These are phyloP conservation scores for Termitomyces sp. DNA, from an alignment of 768 basidiomycete genomes.

Conservation along the genomic window DNA sequence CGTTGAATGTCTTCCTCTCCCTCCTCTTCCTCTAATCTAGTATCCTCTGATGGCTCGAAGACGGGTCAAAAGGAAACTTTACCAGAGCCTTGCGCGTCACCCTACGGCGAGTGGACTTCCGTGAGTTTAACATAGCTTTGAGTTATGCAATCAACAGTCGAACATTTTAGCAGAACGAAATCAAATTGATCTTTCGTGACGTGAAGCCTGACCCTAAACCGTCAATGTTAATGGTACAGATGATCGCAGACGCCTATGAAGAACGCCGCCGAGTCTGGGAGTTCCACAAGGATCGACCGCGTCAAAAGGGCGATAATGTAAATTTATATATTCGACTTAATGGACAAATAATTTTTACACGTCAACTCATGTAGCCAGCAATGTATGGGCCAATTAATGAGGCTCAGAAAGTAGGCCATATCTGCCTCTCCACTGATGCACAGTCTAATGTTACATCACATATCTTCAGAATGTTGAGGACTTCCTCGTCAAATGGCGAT, in stretches of 20 bases:
- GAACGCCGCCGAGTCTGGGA: slow-evolving; percentile 17
- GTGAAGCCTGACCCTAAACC: slow-evolving; percentile 10
- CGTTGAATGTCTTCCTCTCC: background rate
- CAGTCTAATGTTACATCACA: background rate
- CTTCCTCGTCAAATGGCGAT: slow-evolving; percentile 10
- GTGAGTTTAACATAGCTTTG: background rate
- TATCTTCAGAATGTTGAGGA: slow-evolving; percentile 14
- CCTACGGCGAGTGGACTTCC: slow-evolving; percentile 2
- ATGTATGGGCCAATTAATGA: slow-evolving; percentile 14
- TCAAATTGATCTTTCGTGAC: background rate
- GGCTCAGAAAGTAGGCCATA: slow-evolving; percentile 13
- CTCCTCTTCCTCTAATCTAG: slow-evolving; percentile 3
- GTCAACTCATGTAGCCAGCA: slow-evolving; percentile 7
- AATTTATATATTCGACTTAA: background rate
- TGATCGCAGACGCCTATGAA: slow-evolving; percentile 19
- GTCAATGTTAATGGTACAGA: slow-evolving; percentile 15
- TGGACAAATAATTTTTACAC: background rate
- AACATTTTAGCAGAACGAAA: background rate
- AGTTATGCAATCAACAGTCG: background rate
- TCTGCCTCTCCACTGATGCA: background rate
- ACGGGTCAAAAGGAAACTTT: background rate
- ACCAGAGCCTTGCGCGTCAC: background rate
- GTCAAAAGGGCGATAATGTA: slow-evolving; percentile 9
- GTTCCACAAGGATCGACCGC: slow-evolving; percentile 5
- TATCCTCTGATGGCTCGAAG: background rate